Base-by-base conservation (phyloP, 495 filamentous ascomycete genomes). In the Podospora pseudopauciseta region DNA sequence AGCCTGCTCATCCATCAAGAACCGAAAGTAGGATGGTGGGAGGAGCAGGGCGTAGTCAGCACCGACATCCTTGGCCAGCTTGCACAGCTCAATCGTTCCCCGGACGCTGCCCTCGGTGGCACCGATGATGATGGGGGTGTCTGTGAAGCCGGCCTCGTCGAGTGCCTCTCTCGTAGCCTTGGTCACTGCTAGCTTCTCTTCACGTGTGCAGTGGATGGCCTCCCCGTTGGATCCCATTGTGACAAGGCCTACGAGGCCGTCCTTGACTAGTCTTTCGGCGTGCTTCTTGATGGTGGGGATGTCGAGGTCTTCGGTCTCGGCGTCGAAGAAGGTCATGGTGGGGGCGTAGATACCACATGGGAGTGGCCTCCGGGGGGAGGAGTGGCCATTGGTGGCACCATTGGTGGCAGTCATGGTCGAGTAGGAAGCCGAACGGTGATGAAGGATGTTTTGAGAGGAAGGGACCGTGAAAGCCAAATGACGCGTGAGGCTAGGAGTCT, bases 171-270 rank as follows among this genome's bases (percentile, higher is more conserved):
- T 87, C 13, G 91, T 94, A 44, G 92, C 91, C 70, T 83, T 82
- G 6, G 90, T 94, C 60, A 97, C 88, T n/a, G 84, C 86, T 55
- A 85, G 78, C 72, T 92, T 91, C 76, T 96, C 92, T 39, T 87
- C 83, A 44, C 86, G 86, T 64, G 88, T 90, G 67, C 93, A 87
- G 76, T 96, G 92, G 65, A 92, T 90, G 19, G 92, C 92, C 80
- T 96, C 92, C 23, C 92, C 92, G 76, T 96, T 96, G 67, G 91
- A 94, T 60, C 92, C 93, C 90, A 94, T 93, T 70, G 90, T 90
- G 11, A 96, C 91, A 15, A 97, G 84, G 13, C 93, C 91, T 55
- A 88, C 90, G 13, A 97, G 88, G 20, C 93, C 92, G 64, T 86
- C 91, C 79, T 88, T 83, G 26, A 90, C 92, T n/a, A 96, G 86